Evolutionary conservation across 1,284 basidiomycete genomes (phyloP), one percentile per base, ranked within the genome.

Genomic region (Pyrrhoderma lamaoense): DNA sequence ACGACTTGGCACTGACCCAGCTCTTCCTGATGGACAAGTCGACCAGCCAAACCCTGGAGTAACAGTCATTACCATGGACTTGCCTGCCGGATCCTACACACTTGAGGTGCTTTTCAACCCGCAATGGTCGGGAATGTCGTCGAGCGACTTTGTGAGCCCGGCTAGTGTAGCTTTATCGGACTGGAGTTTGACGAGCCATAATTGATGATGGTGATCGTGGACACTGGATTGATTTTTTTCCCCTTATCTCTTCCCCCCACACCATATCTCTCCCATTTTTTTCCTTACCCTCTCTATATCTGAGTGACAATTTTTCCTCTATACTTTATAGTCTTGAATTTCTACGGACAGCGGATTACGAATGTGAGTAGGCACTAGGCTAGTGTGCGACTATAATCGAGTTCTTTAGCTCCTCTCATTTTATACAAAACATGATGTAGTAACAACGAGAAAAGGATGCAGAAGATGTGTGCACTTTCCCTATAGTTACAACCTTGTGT

Each of bases 21-120:
- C 79, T 2, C 74, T 85, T 2, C 82, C 87, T 8, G 51, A 66
- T 11, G 59, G 70, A 19, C 64, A 68, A 58, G 56, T 74, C 7
- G 88, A 94, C 66, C 87, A 90, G 66, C 64, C 69, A 21, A 96
- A 97, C 69, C 73, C 77, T 0, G 83, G 80, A 21, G 88, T 93
- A 47, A 86, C 77, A 8, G 91, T 95, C 14, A 71, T 99, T 43
- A 76, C 76, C 59, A 86, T 98, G 64, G 74, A 72, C 57, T 64
- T 96, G 14, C 73, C 77, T 1, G 80, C 84, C 25, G 88, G 86
- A n/a, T 66, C 67, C 42, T 82, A 88, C 66, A 89, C 69, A 36
- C 65, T 92, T 45, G 77, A 91, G 68, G 81, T 93, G 53, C 64
- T 94, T 63, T 86, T 94, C 72, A 91, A 80, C 65, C 92, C 93